Percentiles rank a stretch among this genome's conserved stretches.
phyloP scores from a whole-genome alignment of 805 yeast species.

The Kurtzmaniella cleridarum region DNA sequence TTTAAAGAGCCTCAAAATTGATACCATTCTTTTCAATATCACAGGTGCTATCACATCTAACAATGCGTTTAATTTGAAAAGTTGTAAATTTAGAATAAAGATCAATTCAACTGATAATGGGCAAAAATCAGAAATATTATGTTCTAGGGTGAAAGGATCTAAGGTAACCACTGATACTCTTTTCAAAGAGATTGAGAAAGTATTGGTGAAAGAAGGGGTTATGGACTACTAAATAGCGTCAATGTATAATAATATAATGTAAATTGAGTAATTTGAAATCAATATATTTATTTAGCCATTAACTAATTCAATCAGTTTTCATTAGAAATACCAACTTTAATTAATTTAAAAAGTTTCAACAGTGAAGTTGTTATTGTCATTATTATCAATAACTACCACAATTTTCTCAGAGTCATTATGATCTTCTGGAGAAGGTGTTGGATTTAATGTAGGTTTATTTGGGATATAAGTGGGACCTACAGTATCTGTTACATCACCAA shows the following conservation, averaged over 20 bases:
- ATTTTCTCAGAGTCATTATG: slow-evolving; percentile 13
- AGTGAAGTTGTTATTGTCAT: slow-evolving; percentile 5
- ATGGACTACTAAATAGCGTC: slow-evolving; percentile 24
- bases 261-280: too few relatives aligned
- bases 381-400: slow-evolving; percentile 6
- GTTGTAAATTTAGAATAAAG: slow-evolving; percentile 57
- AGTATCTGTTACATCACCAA: slow-evolving; percentile 48
- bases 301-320: too few relatives aligned
- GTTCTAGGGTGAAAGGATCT: slow-evolving; percentile 64
- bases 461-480: slow-evolving; percentile 44
- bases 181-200: slow-evolving; percentile 58
- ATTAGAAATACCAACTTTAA: too few relatives aligned
- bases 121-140: slow-evolving; percentile 49
- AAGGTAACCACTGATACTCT: slow-evolving; percentile 54
- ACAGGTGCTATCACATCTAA: slow-evolving; percentile 59
- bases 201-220: slow-evolving; percentile 60
- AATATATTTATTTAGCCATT: background rate
- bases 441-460: background rate
- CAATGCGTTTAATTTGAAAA: slow-evolving; percentile 57
- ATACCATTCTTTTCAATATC: slow-evolving; percentile 38
- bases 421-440: slow-evolving; percentile 11
- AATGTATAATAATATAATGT: slow-evolving; percentile 1
- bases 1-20: slow-evolving; percentile 47
- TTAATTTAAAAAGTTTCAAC: slow-evolving; percentile 2
- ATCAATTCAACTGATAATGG: slow-evolving; percentile 36